A percentile compares a stretch with the other conserved stretches of the same genome.
These are phyloP conservation scores for Fulvia fulva DNA, from an alignment of 2,329 filamentous ascomycete genomes.

Conservation along the genomic window DNA sequence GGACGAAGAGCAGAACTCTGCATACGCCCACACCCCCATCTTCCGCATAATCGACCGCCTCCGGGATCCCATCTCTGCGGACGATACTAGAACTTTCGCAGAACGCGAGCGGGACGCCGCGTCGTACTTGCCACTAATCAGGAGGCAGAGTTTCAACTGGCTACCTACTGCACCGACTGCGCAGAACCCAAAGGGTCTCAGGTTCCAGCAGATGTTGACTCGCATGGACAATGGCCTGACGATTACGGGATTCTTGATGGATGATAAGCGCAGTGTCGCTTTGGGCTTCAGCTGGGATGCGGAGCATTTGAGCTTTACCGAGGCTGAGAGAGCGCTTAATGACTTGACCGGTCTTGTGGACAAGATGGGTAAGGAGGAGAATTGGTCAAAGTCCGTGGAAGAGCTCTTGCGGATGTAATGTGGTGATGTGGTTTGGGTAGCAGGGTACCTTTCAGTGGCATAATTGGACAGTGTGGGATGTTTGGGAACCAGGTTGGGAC, in stretches of 20 bases:
- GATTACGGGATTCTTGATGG: slow-evolving; percentile 31
- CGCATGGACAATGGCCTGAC: slow-evolving; percentile 34
- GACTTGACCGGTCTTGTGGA: slow-evolving; percentile 24
- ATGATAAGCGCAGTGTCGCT: slow-evolving; percentile 30
- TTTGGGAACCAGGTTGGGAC: background rate
- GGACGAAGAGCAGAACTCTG: slow-evolving; percentile 29
- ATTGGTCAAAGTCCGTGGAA: slow-evolving; percentile 25
- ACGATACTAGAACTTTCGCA: slow-evolving; percentile 28
- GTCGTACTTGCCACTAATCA: slow-evolving; percentile 28
- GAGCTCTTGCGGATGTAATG: slow-evolving; percentile 26
- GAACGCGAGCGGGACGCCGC: slow-evolving; percentile 31
- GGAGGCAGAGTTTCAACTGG: slow-evolving; percentile 34
- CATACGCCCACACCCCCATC: slow-evolving; percentile 31
- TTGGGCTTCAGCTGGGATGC: slow-evolving; percentile 32
- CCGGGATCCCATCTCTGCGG: slow-evolving; percentile 25
- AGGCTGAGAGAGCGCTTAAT: slow-evolving; percentile 28
- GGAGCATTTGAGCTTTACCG: slow-evolving; percentile 27
- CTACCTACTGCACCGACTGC: slow-evolving; percentile 30
- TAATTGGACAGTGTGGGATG: background rate
- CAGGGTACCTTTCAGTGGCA: background rate
- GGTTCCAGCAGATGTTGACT: slow-evolving; percentile 31
- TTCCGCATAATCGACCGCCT: slow-evolving; percentile 30
- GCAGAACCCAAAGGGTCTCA: slow-evolving; percentile 27
- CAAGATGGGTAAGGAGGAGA: slow-evolving; percentile 27
- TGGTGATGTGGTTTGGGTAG: background rate